phyloP scores from a whole-genome alignment of 805 yeast genomes.

The Wickerhamiella australiensis region DNA sequence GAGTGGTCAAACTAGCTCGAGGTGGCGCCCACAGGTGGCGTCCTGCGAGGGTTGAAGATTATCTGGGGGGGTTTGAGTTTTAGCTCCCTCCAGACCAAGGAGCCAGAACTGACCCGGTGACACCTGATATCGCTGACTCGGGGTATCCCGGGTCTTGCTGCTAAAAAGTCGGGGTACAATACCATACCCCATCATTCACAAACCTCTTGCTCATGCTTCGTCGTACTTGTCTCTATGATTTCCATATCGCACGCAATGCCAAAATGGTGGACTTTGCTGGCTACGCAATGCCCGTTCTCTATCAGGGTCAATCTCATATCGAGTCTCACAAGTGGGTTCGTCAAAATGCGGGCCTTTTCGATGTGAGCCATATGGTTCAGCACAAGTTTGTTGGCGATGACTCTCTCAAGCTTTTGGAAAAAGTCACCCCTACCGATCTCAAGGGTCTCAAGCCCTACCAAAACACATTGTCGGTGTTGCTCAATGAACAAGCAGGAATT shows the following conservation, averaged over 20 bases:
- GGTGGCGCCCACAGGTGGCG: no score
- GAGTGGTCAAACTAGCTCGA: not conserved
- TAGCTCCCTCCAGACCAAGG: no score
- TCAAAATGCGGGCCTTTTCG: constrained; percentile 76
- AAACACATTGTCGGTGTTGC: constrained; percentile 66
- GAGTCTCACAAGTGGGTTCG: constrained; percentile 96
- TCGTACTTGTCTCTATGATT: constrained; percentile 73
- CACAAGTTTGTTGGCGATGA: constrained; percentile 63
- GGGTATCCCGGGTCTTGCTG: not conserved
- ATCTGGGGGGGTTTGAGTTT: no score
- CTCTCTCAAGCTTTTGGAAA: constrained; percentile 56
- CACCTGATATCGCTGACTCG: not conserved
- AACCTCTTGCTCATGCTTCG: no score
- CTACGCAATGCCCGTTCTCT: constrained; percentile 87
- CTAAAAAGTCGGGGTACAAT: not conserved
- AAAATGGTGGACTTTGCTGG: constrained; percentile 96
- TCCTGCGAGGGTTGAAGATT: no score
- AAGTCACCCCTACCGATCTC: constrained; percentile 81
- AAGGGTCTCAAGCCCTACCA: constrained; percentile 41
- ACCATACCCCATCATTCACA: no score
- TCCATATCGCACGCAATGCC: constrained; percentile 69
- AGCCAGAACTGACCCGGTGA: no score
- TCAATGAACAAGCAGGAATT: constrained; percentile 67
- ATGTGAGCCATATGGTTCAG: constrained; percentile 96
- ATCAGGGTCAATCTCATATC: constrained; percentile 72